These are phyloP conservation scores for Podaxis sp. DNA, from an alignment of 768 basidiomycete genomes.

Conservation along the genomic window DNA sequence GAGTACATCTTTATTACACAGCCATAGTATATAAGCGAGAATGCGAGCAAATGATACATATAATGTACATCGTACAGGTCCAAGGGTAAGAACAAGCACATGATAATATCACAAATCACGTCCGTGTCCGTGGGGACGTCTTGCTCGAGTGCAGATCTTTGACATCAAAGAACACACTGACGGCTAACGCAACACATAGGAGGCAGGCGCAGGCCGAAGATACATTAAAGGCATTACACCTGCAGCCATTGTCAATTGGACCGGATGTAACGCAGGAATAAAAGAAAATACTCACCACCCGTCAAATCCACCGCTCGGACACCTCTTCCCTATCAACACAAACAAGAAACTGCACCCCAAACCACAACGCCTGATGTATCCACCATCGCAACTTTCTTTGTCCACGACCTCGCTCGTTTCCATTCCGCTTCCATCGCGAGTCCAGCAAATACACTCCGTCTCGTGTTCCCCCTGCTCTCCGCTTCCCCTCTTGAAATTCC, in stretches of 20 bases:
- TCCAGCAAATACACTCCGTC: no score
- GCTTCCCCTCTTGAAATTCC: constrained; percentile 20
- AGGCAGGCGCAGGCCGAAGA: constrained; percentile 65
- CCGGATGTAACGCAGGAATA: not conserved
- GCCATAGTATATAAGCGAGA: no score
- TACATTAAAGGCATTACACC: constrained; percentile 73
- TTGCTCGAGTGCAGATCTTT: constrained; percentile 65
- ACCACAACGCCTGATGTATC: constrained; percentile 47
- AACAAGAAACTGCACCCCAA: constrained; percentile 65
- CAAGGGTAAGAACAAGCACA: no score
- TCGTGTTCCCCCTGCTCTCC: no score
- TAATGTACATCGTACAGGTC: no score
- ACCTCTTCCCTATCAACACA: constrained; percentile 59
- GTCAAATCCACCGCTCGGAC: constrained; percentile 61
- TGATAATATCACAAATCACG: constrained; percentile 3
- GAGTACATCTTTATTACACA: no score
- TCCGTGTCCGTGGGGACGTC: constrained; percentile 57
- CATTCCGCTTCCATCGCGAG: constrained; percentile 63
- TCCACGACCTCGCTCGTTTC: constrained; percentile 44
- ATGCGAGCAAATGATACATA: no score
- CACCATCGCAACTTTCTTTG: constrained; percentile 50
- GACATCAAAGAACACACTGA: constrained; percentile 63
- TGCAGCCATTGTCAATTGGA: constrained; percentile 23
- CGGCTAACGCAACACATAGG: constrained; percentile 53
- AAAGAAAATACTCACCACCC: constrained; percentile 59